Evolutionary conservation across 805 yeast species (phyloP).

Genomic region (Candida succiphila): DNA sequence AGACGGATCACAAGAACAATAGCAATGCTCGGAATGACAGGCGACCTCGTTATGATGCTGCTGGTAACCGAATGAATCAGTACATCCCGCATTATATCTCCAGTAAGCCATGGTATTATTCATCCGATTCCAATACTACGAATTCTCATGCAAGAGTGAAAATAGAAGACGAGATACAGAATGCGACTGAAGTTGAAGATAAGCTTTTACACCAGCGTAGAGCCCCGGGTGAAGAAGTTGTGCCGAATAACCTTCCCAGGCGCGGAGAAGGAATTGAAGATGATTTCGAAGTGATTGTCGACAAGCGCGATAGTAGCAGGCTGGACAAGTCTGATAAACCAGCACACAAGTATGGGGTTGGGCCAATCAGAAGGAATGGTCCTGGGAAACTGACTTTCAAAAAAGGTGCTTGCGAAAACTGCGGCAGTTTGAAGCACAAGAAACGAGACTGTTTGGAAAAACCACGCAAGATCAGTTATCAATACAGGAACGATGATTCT

Average conservation of each 20-base stretch:
- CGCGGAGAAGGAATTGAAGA: constrained; percentile 51
- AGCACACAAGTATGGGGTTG: not conserved
- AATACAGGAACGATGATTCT: constrained; percentile 18
- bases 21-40: no score
- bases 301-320: constrained; percentile 3
- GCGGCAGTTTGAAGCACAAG: constrained; percentile 44
- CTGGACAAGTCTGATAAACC: constrained; percentile 1
- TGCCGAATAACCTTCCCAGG: constrained; percentile 38
- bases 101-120: constrained; percentile 31
- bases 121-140: constrained; percentile 12
- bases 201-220: constrained; percentile 50
- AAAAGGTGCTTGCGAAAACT: constrained; percentile 41
- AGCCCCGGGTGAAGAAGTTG: constrained; percentile 29
- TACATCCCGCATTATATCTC: constrained; percentile 31
- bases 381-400: constrained; percentile 2
- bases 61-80: constrained; percentile 25
- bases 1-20: no score
- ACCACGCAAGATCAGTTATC: constrained; percentile 33
- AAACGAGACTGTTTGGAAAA: constrained; percentile 49
- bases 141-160: constrained; percentile 20
- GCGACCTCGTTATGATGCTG: constrained; percentile 20
- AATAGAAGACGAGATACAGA: constrained; percentile 13
- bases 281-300: constrained; percentile 18
- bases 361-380: constrained; percentile 5
- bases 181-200: constrained; percentile 23